phyloP scores from a whole-genome alignment of 768 basidiomycete species.

The Mycena epipterygia region DNA sequence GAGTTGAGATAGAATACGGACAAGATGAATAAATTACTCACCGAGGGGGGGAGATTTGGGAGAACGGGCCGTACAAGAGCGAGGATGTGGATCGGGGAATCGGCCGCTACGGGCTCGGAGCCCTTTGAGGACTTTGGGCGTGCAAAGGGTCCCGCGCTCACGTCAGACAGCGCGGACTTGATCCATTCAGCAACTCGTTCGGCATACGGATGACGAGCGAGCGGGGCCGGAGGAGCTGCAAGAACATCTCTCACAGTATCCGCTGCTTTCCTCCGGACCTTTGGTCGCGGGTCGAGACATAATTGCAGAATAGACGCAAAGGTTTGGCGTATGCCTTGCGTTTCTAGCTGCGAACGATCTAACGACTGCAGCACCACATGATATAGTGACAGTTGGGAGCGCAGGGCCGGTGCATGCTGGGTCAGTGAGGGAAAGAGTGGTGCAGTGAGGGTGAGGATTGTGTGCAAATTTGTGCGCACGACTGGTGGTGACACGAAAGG shows the following conservation, averaged over 20 bases:
- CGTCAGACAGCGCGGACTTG: conserved; percentile 73
- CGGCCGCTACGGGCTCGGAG: conserved; percentile 69
- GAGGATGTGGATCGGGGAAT: conserved; percentile 84
- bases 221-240: conserved; percentile 80
- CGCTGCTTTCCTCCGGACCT: conserved; percentile 92
- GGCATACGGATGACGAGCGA: conserved; percentile 87
- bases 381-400: conserved; percentile 89
- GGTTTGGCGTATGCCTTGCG: conserved; percentile 77
- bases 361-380: conserved; percentile 77
- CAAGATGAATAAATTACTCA: conserved; percentile 54
- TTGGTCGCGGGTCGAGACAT: conserved; percentile 90
- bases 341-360: conserved; percentile 79
- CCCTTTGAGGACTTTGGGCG: conserved; percentile 71
- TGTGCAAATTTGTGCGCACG: conserved; percentile 79
- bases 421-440: conserved; percentile 81
- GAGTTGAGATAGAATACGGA: conserved; percentile 29
- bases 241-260: conserved; percentile 88
- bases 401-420: conserved; percentile 80
- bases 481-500: conserved; percentile 88
- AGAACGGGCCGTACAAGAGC: conserved; percentile 78
- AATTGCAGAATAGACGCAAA: conserved; percentile 90
- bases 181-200: conserved; percentile 87
- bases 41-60: conserved; percentile 72
- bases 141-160: conserved; percentile 70
- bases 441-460: conserved; percentile 79